Evolutionary conservation across 192 early-diverging fungal species (phyloP).

Genomic region (Linnemannia schmuckeri): DNA sequence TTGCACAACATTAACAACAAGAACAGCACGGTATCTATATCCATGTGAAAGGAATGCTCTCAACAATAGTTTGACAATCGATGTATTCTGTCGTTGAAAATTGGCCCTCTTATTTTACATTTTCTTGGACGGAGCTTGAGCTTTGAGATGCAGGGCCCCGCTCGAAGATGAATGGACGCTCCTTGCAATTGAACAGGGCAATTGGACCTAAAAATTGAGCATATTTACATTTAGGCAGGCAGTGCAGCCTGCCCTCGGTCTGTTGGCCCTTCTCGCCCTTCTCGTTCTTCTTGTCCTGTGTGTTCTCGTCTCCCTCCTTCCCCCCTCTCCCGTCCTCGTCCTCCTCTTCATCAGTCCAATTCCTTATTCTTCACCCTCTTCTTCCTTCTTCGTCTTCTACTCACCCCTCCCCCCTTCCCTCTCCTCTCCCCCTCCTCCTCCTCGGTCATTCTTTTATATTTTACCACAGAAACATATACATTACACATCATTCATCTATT

Average conservation of each 20-base stretch:
- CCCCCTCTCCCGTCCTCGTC: neutral
- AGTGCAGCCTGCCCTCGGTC: neutral
- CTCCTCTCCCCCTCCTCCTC: neutral
- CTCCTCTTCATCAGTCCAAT: neutral
- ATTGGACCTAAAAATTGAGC: neutral
- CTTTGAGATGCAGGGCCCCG: slow-evolving; percentile 2
- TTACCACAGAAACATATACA: neutral
- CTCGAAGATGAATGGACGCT: neutral
- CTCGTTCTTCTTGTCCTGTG: neutral
- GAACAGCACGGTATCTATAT: neutral
- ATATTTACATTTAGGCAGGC: neutral
- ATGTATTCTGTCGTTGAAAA: neutral
- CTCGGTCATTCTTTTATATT: neutral
- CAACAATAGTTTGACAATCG: neutral
- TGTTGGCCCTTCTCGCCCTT: neutral
- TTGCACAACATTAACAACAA: neutral
- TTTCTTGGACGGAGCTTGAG: neutral
- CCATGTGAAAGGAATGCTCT: slow-evolving; percentile 7
- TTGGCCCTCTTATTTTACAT: neutral
- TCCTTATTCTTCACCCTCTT: slow-evolving; percentile 3
- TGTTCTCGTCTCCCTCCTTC: neutral
- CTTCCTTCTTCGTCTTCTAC: neutral
- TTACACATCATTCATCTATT: no score
- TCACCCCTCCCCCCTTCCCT: neutral
- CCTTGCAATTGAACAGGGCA: neutral